Evolutionary conservation across 1,284 basidiomycete genomes (phyloP).

Genomic region (Microbotryomycetes sp.): DNA sequence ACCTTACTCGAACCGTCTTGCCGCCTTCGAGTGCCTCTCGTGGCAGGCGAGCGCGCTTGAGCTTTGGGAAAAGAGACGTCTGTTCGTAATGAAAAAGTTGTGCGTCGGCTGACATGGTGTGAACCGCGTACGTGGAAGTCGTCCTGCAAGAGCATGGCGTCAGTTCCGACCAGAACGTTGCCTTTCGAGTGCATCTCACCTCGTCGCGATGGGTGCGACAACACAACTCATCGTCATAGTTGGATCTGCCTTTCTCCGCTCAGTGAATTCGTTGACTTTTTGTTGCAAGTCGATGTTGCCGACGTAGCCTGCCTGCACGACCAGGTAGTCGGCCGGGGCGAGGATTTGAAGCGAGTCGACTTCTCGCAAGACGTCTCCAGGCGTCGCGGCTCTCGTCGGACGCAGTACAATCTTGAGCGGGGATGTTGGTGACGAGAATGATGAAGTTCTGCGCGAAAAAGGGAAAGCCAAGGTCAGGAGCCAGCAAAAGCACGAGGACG

Average conservation of each 20-base stretch:
- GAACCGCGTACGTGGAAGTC: slow-evolving; percentile 21
- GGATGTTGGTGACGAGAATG: slow-evolving; percentile 11
- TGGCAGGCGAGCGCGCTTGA: slow-evolving; percentile 27
- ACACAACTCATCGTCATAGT: slow-evolving; percentile 34
- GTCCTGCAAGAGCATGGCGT: slow-evolving; percentile 9
- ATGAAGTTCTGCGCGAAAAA: slow-evolving; percentile 11
- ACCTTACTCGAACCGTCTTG: slow-evolving; percentile 47
- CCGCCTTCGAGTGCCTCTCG: slow-evolving; percentile 49
- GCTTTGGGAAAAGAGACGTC: slow-evolving; percentile 17
- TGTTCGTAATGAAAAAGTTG: slow-evolving; percentile 32
- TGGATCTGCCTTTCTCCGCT: slow-evolving; percentile 24
- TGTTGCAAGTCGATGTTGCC: slow-evolving; percentile 86
- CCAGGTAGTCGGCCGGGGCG: slow-evolving; percentile 71
- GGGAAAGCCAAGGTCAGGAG: background rate
- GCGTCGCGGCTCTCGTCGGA: slow-evolving; percentile 62
- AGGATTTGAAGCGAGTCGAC: slow-evolving; percentile 83
- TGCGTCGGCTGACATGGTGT: slow-evolving; percentile 12
- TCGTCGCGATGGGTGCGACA: slow-evolving; percentile 19
- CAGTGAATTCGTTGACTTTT: slow-evolving; percentile 58
- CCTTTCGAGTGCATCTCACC: slow-evolving; percentile 13
- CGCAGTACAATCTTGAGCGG: slow-evolving; percentile 22
- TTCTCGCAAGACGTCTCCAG: slow-evolving; percentile 93
- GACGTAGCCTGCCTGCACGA: slow-evolving; percentile 88
- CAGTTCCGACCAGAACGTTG: background rate
- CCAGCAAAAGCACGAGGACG: background rate